Conservation (phyloP, 2,329 filamentous ascomycete genomes). For the Fusarium sp. region DNA sequence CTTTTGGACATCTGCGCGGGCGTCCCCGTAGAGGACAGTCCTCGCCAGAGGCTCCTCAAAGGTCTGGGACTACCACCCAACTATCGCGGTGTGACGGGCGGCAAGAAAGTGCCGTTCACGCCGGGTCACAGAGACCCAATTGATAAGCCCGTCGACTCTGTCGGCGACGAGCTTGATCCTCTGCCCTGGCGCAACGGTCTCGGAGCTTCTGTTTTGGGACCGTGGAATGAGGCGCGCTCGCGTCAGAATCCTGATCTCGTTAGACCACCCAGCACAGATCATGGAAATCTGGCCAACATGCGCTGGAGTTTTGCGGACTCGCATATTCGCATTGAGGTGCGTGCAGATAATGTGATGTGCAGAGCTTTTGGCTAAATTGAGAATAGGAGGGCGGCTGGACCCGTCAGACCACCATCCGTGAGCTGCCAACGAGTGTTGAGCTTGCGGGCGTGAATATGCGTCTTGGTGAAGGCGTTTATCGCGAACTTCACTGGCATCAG, state of each 20-base stretch:
- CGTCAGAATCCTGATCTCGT: slow-evolving; percentile 77
- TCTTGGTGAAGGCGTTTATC: slow-evolving; percentile 76
- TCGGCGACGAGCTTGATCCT: slow-evolving; percentile 70
- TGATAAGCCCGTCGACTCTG: slow-evolving; percentile 70
- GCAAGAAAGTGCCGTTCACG: slow-evolving; percentile 63
- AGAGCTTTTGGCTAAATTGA: neutral
- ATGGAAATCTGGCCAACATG: slow-evolving; percentile 76
- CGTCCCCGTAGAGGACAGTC: slow-evolving; percentile 57
- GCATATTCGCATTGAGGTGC: slow-evolving; percentile 70
- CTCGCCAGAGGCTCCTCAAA: slow-evolving; percentile 64
- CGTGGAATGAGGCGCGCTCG: slow-evolving; percentile 74
- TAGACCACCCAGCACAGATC: slow-evolving; percentile 77
- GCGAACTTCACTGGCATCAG: slow-evolving; percentile 84
- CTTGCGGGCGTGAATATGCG: slow-evolving; percentile 84
- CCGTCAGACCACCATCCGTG: slow-evolving; percentile 74
- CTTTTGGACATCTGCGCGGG: slow-evolving; percentile 29
- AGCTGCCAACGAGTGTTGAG: slow-evolving; percentile 73
- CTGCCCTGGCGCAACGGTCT: slow-evolving; percentile 72
- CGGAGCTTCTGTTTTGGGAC: slow-evolving; percentile 74
- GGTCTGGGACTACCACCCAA: slow-evolving; percentile 59
- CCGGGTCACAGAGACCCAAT: slow-evolving; percentile 69
- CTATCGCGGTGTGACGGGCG: slow-evolving; percentile 50
- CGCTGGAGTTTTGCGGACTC: slow-evolving; percentile 77
- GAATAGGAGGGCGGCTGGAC: slow-evolving; percentile 79
- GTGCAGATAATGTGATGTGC: slow-evolving; percentile 7